Evolutionary conservation across 805 yeast species (phyloP).

Genomic region (Yarrowia keelungensis): DNA sequence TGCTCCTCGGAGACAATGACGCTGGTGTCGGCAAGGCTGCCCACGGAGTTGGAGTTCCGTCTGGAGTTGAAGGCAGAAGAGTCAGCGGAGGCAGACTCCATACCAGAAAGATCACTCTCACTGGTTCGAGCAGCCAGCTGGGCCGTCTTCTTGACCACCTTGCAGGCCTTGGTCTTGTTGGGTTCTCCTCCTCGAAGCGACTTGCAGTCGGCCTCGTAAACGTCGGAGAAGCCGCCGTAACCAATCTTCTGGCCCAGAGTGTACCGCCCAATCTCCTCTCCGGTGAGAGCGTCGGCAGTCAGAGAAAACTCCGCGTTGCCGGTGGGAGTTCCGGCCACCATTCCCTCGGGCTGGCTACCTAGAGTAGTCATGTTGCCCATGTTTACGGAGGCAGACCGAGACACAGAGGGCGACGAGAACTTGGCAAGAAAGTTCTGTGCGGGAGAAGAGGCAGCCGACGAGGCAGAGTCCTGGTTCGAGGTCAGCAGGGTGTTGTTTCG

Average conservation of each 20-base stretch:
- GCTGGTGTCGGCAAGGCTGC: conserved; percentile 46
- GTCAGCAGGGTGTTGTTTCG: conserved; percentile 31
- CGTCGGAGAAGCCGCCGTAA: conserved; percentile 88
- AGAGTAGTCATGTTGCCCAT: conserved; percentile 20
- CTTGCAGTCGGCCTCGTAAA: conserved; percentile 65
- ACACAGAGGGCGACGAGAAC: conserved; percentile 38
- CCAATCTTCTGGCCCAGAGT: conserved; percentile 77
- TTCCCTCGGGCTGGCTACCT: conserved; percentile 23
- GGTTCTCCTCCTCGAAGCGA: conserved; percentile 44
- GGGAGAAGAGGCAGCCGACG: conserved; percentile 25
- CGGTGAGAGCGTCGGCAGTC: conserved; percentile 60
- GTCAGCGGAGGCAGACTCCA: conserved; percentile 18
- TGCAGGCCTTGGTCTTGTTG: conserved; percentile 59
- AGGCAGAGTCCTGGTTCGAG: conserved; percentile 12
- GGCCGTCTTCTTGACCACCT: conserved; percentile 54
- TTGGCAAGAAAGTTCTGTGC: conserved; percentile 35
- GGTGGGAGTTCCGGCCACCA: conserved; percentile 14
- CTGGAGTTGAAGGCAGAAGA: conserved; percentile 27
- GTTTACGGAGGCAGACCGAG: conserved; percentile 28
- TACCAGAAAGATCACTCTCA: conserved; percentile 9
- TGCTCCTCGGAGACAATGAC: conserved; percentile 50
- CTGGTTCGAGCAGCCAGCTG: conserved; percentile 12
- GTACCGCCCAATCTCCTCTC: conserved; percentile 68
- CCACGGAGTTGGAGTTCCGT: conserved; percentile 45
- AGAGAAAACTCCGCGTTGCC: conserved; percentile 36